Evolutionary conservation across 345 rosid species (phyloP), one percentile per base, ranked within the genome.

Genomic region (Hirschfeldia incana): DNA sequence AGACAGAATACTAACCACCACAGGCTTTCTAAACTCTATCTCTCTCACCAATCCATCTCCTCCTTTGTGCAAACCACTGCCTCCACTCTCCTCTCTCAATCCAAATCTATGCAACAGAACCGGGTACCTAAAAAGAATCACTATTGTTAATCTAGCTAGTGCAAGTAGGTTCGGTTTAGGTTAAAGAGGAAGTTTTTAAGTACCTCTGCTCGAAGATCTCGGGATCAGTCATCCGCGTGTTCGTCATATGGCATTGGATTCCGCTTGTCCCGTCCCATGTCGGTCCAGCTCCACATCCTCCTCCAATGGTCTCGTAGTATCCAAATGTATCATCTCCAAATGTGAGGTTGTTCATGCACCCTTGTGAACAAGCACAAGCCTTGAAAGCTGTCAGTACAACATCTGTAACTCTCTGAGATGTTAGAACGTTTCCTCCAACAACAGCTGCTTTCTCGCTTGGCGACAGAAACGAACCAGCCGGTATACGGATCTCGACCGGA

Each of bases 331-430:
- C 78, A 6, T 95, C 96, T 37, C 99, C 99, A 49, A 93, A 95
- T 64, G 99, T 93, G 76, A 95, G 92, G 82, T 95, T 95, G 77
- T 95, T 95, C 99, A 95, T 95, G 72, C 99, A 95, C 21, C 98
- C 97, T 78, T 95, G 98, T 55, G 98, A 90, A 76, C 99, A 95
- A 58, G 98, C 98, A 79, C 99, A 93, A 2, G 97, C 97, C 83
- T 89, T 90, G 78, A 95, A 95, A 55, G 98, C 96, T 33, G 94
- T 88, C 33, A 95, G 87, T 4, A 91, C 84, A 15, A 90, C 97
- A 74, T 95, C 99, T 57, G 99, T 93, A 49, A 95, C 84, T 82
- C 98, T 86, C 81, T 93, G 98, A 32, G 97, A 91, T 3, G 99
- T 93, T 60, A 95, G 86, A 71, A 95, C 99, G 53, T 95, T 95